Evolutionary conservation across 306 rosid species (phyloP).

Genomic region (Castanea mollissima): DNA sequence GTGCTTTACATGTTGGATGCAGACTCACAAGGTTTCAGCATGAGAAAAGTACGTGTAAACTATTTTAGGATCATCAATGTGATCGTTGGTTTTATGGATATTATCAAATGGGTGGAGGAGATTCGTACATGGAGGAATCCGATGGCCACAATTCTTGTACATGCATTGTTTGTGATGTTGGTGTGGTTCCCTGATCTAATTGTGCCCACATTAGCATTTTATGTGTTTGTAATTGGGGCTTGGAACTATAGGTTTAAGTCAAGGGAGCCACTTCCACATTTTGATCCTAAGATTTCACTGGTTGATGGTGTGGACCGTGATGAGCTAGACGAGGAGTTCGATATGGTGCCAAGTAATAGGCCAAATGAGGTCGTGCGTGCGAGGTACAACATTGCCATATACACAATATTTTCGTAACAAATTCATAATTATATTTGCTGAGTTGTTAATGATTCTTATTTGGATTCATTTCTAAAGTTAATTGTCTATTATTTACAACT

Average conservation of each 20-base stretch:
- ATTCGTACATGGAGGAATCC: constrained; percentile 87
- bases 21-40: constrained; percentile 68
- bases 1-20: constrained; percentile 72
- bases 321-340: constrained; percentile 85
- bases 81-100: constrained; percentile 46
- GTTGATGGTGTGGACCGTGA: constrained; percentile 56
- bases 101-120: constrained; percentile 63
- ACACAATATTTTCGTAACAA: too few relatives aligned
- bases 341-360: constrained; percentile 47
- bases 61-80: constrained; percentile 67
- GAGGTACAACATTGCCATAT: rapidly evolving
- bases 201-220: constrained; percentile 55
- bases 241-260: constrained; percentile 76
- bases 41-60: constrained; percentile 74
- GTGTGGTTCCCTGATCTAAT: constrained; percentile 93
- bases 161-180: constrained; percentile 57
- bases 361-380: constrained; percentile 34
- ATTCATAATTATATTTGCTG: rapidly evolving
- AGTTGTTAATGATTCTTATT: too few relatives aligned
- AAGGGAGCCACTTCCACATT: constrained; percentile 49
- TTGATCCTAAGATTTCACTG: constrained; percentile 61
- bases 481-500: too few relatives aligned
- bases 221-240: constrained; percentile 55
- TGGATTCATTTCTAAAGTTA: too few relatives aligned
- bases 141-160: constrained; percentile 65